phyloP scores from a whole-genome alignment of 1,139 yeast genomes.

The Candida freyschussii region DNA sequence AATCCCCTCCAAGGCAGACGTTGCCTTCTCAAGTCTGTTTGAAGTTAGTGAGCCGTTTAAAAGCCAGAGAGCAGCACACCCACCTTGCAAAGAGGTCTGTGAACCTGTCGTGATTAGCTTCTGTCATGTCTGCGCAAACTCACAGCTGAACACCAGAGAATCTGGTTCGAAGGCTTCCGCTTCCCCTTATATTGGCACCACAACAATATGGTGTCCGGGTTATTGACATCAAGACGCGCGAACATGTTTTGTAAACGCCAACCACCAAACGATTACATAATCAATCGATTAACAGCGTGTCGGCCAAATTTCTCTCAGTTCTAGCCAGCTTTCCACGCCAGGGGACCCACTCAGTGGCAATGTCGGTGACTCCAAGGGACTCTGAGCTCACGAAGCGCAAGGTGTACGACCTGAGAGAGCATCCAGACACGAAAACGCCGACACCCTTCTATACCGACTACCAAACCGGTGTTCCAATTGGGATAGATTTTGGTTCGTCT shows the following conservation, averaged over 20 bases:
- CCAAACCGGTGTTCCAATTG: conserved; percentile 62
- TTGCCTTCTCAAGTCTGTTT: conserved; percentile 24
- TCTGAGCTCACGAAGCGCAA: conserved; percentile 13
- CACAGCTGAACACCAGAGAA: no score
- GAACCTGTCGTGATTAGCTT: conserved; percentile 14
- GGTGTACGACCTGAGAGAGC: conserved; percentile 21
- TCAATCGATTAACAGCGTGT: no score
- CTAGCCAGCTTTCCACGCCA: no score
- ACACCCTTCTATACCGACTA: conserved; percentile 56
- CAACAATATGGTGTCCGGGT: no score
- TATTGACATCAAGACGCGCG: no score
- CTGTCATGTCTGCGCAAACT: conserved; percentile 6
- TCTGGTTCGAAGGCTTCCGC: no score
- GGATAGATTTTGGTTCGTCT: conserved; percentile 74
- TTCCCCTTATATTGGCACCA: no score
- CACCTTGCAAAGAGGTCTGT: conserved; percentile 17
- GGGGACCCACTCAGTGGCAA: neutral
- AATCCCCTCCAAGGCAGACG: conserved; percentile 24
- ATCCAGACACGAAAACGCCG: conserved; percentile 19
- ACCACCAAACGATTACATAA: no score
- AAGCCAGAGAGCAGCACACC: conserved; percentile 2
- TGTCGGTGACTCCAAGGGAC: conserved; percentile 18
- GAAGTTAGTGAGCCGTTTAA: neutral
- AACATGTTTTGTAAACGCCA: no score
- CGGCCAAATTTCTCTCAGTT: no score